Percentiles rank a stretch among this genome's conserved stretches.
These are phyloP conservation scores for Syzygium grande DNA, from an alignment of 345 rosid genomes.

Conservation along the genomic window DNA sequence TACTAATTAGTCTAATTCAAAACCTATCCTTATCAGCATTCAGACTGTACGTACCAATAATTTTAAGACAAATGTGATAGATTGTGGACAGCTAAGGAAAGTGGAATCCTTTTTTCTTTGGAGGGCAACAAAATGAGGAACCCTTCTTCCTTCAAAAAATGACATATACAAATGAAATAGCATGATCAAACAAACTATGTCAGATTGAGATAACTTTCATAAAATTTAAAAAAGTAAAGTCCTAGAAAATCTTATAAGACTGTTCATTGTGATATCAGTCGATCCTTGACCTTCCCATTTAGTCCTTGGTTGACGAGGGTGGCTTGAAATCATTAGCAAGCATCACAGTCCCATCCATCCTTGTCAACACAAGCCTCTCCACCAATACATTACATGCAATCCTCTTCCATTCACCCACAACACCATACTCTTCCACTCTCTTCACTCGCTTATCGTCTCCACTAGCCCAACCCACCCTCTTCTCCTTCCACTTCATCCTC, in stretches of 20 bases:
- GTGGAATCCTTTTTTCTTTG: not conserved
- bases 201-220: not conserved
- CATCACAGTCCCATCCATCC: slow-evolving; percentile 42
- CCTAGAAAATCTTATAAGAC: not conserved
- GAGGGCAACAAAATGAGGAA: not conserved
- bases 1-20: not conserved
- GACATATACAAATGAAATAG: not conserved
- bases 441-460: not conserved
- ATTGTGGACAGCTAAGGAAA: not conserved
- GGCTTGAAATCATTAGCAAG: slow-evolving; percentile 35
- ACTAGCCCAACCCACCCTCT: slow-evolving; percentile 6
- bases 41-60: not conserved
- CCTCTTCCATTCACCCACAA: slow-evolving; percentile 33
- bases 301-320: slow-evolving; percentile 22
- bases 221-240: not conserved
- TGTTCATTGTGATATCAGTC: not conserved
- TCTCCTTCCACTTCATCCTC: slow-evolving; percentile 45
- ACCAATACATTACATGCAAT: slow-evolving; percentile 43
- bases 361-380: slow-evolving; percentile 41
- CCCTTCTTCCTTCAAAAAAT: not conserved
- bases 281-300: slow-evolving; percentile 19
- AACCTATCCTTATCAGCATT: not conserved
- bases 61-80: not conserved
- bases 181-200: not conserved
- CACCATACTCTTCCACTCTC: slow-evolving; percentile 17